Evolutionary conservation across 768 basidiomycete species (phyloP), one percentile per base, ranked within the genome.

Genomic region (Podaxis sp.): DNA sequence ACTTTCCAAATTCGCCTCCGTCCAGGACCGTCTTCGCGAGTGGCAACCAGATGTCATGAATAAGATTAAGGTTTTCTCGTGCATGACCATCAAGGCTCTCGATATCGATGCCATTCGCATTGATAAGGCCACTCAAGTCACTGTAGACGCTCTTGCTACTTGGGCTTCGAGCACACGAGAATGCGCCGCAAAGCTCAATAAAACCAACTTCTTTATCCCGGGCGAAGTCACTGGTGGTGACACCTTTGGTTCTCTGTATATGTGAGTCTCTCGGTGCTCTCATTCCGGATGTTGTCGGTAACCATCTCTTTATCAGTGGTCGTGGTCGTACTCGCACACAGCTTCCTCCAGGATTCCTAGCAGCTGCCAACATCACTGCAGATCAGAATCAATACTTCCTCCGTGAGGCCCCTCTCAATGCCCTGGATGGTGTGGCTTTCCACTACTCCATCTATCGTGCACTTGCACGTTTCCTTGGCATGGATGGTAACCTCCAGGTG

Each of bases 201-300:
- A 97, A 79, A 82, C 78, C 4, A 95, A 97, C 70, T 96, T 97
- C 73, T 89, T 86, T 75, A 94, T 97, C 66, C 79, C 93, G 1
- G 95, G 95, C 50, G 95, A 97, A 78, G 91, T 97, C 53, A 97
- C 95, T 7, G 95, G 94, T 79, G 95, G 94, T 61, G 88, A 97
- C 74, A 87, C 86, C 1, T 96, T 96, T 70, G 94, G 93, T 9
- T 78, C 94, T 0, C 76, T 96, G 11, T 97, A 96, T 74, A 75
- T 91, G 91, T 91, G 70, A 65, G 89, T 80, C 37, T 5, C 54
- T 19, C 57, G 37, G 47, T 50, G 27, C 55, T 13, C 40, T 47
- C 51, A 52, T 57, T 57, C 24, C 25, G 17, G 19, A 38, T 19
- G 29, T 25, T 6, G 19, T 37, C 36, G 24, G 33, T 27, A 58